phyloP scores from a whole-genome alignment of 371 early-diverging fungal species.

The Rhizopus arrhizus region DNA sequence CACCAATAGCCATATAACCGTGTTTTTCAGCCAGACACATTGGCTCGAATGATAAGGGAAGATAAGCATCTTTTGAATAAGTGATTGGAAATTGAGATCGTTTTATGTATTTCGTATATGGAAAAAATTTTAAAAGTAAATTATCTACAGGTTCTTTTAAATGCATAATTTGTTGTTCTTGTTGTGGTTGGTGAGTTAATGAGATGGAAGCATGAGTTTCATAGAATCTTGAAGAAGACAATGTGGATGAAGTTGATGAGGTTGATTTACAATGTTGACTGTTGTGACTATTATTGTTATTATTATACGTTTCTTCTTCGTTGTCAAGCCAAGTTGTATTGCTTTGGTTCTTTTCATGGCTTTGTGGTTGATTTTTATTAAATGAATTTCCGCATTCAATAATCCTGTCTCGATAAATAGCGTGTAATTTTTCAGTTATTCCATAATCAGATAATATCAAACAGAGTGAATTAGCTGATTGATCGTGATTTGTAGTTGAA shows the following conservation, averaged over 20 bases:
- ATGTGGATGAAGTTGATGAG: not conserved
- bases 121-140: slow-evolving; percentile 28
- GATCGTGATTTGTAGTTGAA: slow-evolving; percentile 56
- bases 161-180: slow-evolving; percentile 5
- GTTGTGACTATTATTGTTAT: not conserved
- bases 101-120: slow-evolving; percentile 52
- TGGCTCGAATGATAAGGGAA: slow-evolving; percentile 41
- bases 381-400: slow-evolving; percentile 49
- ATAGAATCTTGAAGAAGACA: slow-evolving; percentile 8
- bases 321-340: slow-evolving; percentile 32
- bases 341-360: not conserved
- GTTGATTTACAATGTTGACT: slow-evolving; percentile 2
- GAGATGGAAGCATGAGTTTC: slow-evolving; percentile 31
- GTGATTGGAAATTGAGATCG: slow-evolving; percentile 39
- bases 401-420: slow-evolving; percentile 50
- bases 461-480: slow-evolving; percentile 55
- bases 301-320: slow-evolving; percentile 4
- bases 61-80: slow-evolving; percentile 31
- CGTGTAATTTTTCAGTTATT: slow-evolving; percentile 48
- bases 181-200: slow-evolving; percentile 1
- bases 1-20: slow-evolving; percentile 62
- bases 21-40: slow-evolving; percentile 56
- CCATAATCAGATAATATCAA: slow-evolving; percentile 51
- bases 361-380: not conserved
- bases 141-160: slow-evolving; percentile 17